Percentiles rank a stretch among this genome's conserved stretches.
These are phyloP conservation scores for Saccharomyces eubayanus DNA, from an alignment of 805 yeast species.

Conservation along the genomic window DNA sequence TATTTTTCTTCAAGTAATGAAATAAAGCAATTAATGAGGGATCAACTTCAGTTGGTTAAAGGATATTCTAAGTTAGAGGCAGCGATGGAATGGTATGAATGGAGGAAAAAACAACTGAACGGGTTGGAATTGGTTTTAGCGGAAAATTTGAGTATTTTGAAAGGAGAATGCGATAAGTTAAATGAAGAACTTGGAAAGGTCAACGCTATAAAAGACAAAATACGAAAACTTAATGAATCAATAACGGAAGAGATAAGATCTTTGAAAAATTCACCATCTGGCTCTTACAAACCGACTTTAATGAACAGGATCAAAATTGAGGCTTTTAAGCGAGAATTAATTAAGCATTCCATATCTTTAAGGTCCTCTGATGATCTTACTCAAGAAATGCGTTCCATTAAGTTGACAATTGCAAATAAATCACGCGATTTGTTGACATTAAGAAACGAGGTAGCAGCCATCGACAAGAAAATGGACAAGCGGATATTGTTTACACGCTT, in stretches of 20 bases:
- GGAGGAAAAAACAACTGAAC: constrained; percentile 47
- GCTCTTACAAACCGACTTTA: constrained; percentile 6
- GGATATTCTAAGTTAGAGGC: constrained; percentile 46
- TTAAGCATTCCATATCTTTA: constrained; percentile 4
- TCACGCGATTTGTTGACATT: constrained; percentile 1
- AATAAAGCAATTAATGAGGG: constrained; percentile 36
- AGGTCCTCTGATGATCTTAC: constrained; percentile 5
- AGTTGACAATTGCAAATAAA: constrained; percentile 1
- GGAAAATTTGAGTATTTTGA: constrained; percentile 21
- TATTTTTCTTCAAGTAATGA: constrained; percentile 36
- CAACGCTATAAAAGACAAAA: constrained; percentile 6
- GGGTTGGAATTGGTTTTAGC: constrained; percentile 34
- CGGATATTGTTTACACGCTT: constrained; percentile 5
- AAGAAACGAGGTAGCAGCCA: constrained; percentile 6
- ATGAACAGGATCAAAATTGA: constrained; percentile 12
- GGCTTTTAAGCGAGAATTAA: constrained; percentile 12
- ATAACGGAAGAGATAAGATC: constrained; percentile 17
- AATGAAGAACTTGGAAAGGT: constrained; percentile 8
- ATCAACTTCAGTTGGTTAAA: constrained; percentile 44
- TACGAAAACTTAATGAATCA: constrained; percentile 12
- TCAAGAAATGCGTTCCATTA: constrained; percentile 1
- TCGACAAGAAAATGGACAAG: constrained; percentile 1
- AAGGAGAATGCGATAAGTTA: constrained; percentile 21
- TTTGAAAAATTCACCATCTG: constrained; percentile 10
- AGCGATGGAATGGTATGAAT: constrained; percentile 50